Percentiles rank a stretch among this genome's conserved stretches.
phyloP scores from a whole-genome alignment of 306 rosid species.

The Dryas drummondii region DNA sequence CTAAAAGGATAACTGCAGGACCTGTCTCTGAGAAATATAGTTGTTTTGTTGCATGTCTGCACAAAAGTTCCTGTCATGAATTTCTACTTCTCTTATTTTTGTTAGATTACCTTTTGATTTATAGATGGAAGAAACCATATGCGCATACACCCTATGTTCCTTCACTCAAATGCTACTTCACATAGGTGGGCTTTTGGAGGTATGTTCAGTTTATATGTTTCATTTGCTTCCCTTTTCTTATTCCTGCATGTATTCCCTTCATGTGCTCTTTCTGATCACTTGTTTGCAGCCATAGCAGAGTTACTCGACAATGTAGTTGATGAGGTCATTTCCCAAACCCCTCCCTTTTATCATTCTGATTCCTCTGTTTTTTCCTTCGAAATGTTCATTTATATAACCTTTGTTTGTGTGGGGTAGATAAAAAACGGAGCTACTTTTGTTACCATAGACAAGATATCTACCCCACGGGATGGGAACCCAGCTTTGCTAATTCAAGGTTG shows the following conservation, averaged over 20 bases:
- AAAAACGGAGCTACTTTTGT: constrained; percentile 93
- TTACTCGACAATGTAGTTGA: constrained; percentile 92
- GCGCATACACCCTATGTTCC: constrained; percentile 81
- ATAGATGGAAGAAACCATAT: constrained; percentile 71
- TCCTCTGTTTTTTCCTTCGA: neutral
- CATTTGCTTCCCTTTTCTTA: neutral
- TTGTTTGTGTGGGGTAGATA: constrained; percentile 50
- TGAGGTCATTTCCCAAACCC: constrained; percentile 52
- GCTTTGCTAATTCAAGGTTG: constrained; percentile 81
- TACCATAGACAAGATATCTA: constrained; percentile 63
- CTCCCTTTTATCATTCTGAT: neutral
- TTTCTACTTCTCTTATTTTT: neutral
- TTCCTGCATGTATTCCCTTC: neutral
- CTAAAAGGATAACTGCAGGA: neutral
- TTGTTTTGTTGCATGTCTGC: neutral
- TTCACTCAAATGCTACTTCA: constrained; percentile 98
- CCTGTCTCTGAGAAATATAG: neutral
- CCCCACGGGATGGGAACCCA: constrained; percentile 71
- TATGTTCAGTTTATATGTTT: constrained; percentile 34
- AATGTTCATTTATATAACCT: neutral
- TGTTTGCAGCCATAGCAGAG: constrained; percentile 81
- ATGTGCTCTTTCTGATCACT: neutral
- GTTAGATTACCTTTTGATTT: constrained; percentile 9
- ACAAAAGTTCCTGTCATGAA: neutral
- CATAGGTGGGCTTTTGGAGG: constrained; percentile 99